Conservation (phyloP, 2,329 filamentous ascomycete species). For the Xylariaceae sp. region DNA sequence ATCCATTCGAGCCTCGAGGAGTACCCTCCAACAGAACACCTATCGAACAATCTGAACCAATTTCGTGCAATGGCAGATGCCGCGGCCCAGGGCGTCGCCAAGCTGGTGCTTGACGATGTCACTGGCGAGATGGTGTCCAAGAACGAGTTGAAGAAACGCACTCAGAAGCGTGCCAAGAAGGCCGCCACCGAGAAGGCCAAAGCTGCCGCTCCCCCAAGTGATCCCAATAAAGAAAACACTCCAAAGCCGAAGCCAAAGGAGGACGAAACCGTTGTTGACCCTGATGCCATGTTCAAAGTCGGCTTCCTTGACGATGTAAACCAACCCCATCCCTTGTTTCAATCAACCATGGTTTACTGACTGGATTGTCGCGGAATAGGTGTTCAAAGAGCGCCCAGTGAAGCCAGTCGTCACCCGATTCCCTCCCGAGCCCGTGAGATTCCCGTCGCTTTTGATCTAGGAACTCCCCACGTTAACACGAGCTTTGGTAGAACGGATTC, state of each 20-base stretch:
- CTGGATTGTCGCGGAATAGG: slow-evolving; percentile 4
- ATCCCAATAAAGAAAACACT: slow-evolving; percentile 19
- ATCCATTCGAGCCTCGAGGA: no score
- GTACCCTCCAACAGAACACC: no score
- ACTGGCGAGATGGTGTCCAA: slow-evolving; percentile 65
- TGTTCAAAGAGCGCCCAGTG: slow-evolving; percentile 61
- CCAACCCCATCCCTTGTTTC: not conserved
- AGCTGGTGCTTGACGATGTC: slow-evolving; percentile 59
- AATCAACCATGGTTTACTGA: not conserved
- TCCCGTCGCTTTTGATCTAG: not conserved
- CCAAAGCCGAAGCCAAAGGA: slow-evolving; percentile 44
- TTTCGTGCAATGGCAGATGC: slow-evolving; percentile 35
- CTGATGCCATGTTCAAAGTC: slow-evolving; percentile 72
- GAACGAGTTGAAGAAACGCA: slow-evolving; percentile 59
- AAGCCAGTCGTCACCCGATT: slow-evolving; percentile 67
- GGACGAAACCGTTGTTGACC: slow-evolving; percentile 44
- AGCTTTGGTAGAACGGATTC: slow-evolving; percentile 63
- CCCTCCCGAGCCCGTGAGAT: slow-evolving; percentile 64
- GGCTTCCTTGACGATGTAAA: slow-evolving; percentile 68
- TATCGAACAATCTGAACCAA: not conserved
- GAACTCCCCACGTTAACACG: not conserved
- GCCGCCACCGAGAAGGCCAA: slow-evolving; percentile 50
- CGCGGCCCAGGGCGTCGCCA: slow-evolving; percentile 44
- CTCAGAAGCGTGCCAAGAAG: slow-evolving; percentile 57
- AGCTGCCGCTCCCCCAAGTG: slow-evolving; percentile 24